phyloP scores from a whole-genome alignment of 2,329 filamentous ascomycete species.

The Hypocreales sp. region DNA sequence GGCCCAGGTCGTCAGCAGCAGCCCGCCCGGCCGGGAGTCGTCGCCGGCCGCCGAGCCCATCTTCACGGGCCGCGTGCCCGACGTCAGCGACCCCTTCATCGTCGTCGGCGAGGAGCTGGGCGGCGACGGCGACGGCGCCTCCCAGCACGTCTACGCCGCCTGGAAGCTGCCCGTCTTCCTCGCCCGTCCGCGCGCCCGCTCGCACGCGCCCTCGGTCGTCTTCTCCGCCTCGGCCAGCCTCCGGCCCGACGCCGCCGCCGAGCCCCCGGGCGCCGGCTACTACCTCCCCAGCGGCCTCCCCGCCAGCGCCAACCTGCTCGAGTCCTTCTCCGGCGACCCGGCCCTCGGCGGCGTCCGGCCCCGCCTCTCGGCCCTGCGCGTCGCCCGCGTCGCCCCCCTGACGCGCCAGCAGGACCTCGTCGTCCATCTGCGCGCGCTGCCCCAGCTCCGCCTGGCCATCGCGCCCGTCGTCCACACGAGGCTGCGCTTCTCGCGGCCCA shows the following conservation, averaged over 20 bases:
- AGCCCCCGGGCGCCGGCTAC: slow-evolving; percentile 23
- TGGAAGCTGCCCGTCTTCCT: slow-evolving; percentile 48
- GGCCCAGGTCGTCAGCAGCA: slow-evolving; percentile 45
- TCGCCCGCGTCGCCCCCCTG: slow-evolving; percentile 58
- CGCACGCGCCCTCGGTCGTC: slow-evolving; percentile 50
- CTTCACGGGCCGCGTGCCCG: slow-evolving; percentile 36
- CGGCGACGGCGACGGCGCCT: slow-evolving; percentile 8
- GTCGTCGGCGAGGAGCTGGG: slow-evolving; percentile 22
- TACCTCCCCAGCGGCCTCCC: slow-evolving; percentile 57
- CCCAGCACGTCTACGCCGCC: slow-evolving; percentile 32
- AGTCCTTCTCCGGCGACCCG: slow-evolving; percentile 53
- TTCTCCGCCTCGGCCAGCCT: slow-evolving; percentile 48
- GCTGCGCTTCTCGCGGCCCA: slow-evolving; percentile 54
- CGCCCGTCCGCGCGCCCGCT: slow-evolving; percentile 42
- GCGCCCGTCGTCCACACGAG: slow-evolving; percentile 57
- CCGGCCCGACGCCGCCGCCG: slow-evolving; percentile 26
- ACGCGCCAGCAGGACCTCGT: slow-evolving; percentile 45
- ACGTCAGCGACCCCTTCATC: slow-evolving; percentile 32
- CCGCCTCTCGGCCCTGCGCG: slow-evolving; percentile 55
- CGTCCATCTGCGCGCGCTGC: slow-evolving; percentile 48
- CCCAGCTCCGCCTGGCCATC: slow-evolving; percentile 46
- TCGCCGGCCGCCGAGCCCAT: slow-evolving; percentile 41
- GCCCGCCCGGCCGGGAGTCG: slow-evolving; percentile 29
- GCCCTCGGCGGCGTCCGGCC: slow-evolving; percentile 45
- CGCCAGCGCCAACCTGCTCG: slow-evolving; percentile 60